Percentiles rank a stretch among this genome's conserved stretches.
Evolutionary conservation across 225 moss, liverwort and hornwort genomes (phyloP).

Genomic region (Pseudisothecium myosuroides): DNA sequence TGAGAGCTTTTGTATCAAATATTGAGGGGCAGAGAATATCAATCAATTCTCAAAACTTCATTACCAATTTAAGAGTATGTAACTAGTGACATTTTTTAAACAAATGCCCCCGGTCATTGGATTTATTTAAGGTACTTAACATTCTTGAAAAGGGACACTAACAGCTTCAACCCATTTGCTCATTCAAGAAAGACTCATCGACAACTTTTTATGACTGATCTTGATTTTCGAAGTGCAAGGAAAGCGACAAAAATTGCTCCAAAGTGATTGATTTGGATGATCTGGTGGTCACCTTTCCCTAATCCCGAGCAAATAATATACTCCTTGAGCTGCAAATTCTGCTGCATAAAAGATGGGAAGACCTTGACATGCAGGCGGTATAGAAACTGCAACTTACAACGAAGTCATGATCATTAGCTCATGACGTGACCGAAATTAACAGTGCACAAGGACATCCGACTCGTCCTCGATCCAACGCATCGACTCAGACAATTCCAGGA

Average conservation of each 20-base stretch:
- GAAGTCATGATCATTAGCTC: not conserved
- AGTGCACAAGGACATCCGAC: not conserved
- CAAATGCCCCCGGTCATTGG: not conserved
- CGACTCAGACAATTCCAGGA: not conserved
- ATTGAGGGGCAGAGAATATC: not conserved
- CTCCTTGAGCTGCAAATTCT: not conserved
- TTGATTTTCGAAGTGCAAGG: not conserved
- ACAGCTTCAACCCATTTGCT: not conserved
- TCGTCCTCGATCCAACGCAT: not conserved
- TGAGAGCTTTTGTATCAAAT: not conserved
- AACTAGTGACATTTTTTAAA: not conserved
- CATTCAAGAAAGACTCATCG: not conserved
- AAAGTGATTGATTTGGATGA: not conserved
- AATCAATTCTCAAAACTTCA: not conserved
- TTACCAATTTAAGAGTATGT: not conserved
- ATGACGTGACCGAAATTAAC: too few species aligned
- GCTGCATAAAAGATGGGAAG: not conserved
- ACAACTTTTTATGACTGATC: not conserved
- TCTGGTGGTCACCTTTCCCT: not conserved
- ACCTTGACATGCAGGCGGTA: not conserved
- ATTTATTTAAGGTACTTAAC: not conserved
- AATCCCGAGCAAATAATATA: not conserved
- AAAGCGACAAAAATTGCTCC: not conserved
- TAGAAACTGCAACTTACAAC: not conserved
- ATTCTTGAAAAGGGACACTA: not conserved